Conservation (phyloP, 2,329 filamentous ascomycete species). For the Lachnellula occidentalis region DNA sequence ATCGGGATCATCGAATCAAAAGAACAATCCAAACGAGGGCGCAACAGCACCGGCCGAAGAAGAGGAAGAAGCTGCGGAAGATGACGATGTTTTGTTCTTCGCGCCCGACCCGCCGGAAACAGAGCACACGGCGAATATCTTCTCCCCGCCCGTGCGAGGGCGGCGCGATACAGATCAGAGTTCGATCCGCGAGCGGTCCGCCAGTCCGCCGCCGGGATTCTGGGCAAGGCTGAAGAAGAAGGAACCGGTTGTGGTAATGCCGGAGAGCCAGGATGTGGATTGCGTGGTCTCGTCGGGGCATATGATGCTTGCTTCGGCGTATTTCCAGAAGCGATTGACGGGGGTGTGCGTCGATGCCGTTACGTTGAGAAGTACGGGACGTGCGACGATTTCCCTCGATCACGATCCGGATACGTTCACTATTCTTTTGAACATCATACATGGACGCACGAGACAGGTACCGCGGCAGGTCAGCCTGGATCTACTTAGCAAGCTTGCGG, state of each 20-base stretch:
- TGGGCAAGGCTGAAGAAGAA: conserved; percentile 22
- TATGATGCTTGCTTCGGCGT: conserved; percentile 20
- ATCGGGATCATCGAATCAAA: not conserved
- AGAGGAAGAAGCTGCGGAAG: conserved; percentile 5
- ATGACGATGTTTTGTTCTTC: conserved; percentile 17
- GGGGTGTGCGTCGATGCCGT: conserved; percentile 10
- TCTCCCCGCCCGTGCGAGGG: conserved; percentile 18
- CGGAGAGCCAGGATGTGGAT: conserved; percentile 4
- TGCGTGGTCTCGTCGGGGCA: conserved; percentile 22
- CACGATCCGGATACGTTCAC: conserved; percentile 35
- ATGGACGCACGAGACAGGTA: conserved; percentile 37
- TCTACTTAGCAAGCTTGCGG: conserved; percentile 39
- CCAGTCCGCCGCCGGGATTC: conserved; percentile 20
- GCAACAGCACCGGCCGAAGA: conserved; percentile 10
- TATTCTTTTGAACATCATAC: conserved; percentile 41
- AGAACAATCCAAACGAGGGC: not conserved
- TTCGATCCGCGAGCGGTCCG: conserved; percentile 17
- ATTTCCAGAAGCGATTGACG: conserved; percentile 15
- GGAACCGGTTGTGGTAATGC: not conserved
- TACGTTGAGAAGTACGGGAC: conserved; percentile 9
- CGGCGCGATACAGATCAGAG: conserved; percentile 16
- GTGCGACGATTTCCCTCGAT: conserved; percentile 13
- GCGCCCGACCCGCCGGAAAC: conserved; percentile 22
- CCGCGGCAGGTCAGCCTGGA: conserved; percentile 36
- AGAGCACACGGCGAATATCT: conserved; percentile 7